phyloP scores from a whole-genome alignment of 352 stramenopile genomes.

The Saprolegnia diclina region DNA sequence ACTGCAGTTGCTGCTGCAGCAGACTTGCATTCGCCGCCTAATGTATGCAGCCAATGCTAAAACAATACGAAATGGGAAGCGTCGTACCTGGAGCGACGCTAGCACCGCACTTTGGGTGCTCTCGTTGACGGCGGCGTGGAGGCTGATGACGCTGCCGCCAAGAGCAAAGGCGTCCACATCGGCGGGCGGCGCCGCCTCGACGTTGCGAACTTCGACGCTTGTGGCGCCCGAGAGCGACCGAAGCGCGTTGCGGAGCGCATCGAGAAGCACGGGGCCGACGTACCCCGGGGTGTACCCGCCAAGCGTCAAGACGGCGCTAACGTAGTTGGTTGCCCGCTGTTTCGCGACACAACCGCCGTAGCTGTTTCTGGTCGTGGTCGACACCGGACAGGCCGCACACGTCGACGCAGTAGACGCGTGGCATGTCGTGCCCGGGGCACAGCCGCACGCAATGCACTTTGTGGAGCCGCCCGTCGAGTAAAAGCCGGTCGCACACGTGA shows the following conservation, averaged over 20 bases:
- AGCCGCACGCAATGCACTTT: constrained; percentile 36
- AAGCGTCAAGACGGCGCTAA: constrained; percentile 38
- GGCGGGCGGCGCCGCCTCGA: neutral
- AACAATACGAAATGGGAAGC: too few relatives aligned
- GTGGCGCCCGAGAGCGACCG: neutral
- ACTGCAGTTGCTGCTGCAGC: too few relatives aligned
- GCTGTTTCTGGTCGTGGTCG: constrained; percentile 29
- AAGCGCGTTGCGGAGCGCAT: neutral
- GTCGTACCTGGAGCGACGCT: neutral
- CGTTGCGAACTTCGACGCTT: neutral
- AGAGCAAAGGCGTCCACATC: neutral
- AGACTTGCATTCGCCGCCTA: too few relatives aligned
- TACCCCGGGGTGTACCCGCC: constrained; percentile 44
- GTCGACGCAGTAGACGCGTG: constrained; percentile 29
- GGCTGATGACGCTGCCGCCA: neutral
- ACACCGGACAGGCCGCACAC: constrained; percentile 33
- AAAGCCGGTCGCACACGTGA: constrained; percentile 33
- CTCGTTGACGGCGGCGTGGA: neutral
- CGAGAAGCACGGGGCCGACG: constrained; percentile 33
- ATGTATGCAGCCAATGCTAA: too few relatives aligned
- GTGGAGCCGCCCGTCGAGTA: constrained; percentile 37
- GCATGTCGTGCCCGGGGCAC: constrained; percentile 34
- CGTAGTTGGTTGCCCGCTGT: constrained; percentile 28
- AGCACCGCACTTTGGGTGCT: neutral
- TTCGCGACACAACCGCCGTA: constrained; percentile 36